A percentile compares a stretch with the other conserved stretches of the same genome.
Evolutionary conservation across 129 eudicot genomes (phyloP).

Genomic region (carrot (Daucus carota)): DH1_v3.0 NC_030382.2:42211001-42211500

Average conservation of each 20-base stretch:
- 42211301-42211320: slow-evolving; percentile 72
- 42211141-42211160: no score
- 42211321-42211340: slow-evolving; percentile 64
- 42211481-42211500: neutral
- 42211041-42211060: no score
- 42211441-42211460: neutral
- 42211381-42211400: slow-evolving; percentile 46
- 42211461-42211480: neutral
- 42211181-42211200: neutral
- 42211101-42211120: neutral
- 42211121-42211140: no score
- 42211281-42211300: slow-evolving; percentile 74
- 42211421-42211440: slow-evolving; percentile 38
- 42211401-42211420: slow-evolving; percentile 65
- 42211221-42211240: slow-evolving; percentile 17
- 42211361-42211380: slow-evolving; percentile 51
- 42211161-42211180: neutral
- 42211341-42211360: slow-evolving; percentile 53
- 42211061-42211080: no score
- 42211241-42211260: slow-evolving; percentile 49
- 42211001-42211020: no score
- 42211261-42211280: slow-evolving; percentile 61
- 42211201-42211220: neutral
- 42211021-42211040: no score
- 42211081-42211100: no score